phyloP scores from a whole-genome alignment of 495 filamentous ascomycete species.

The Trichoderma asperelloides region DNA sequence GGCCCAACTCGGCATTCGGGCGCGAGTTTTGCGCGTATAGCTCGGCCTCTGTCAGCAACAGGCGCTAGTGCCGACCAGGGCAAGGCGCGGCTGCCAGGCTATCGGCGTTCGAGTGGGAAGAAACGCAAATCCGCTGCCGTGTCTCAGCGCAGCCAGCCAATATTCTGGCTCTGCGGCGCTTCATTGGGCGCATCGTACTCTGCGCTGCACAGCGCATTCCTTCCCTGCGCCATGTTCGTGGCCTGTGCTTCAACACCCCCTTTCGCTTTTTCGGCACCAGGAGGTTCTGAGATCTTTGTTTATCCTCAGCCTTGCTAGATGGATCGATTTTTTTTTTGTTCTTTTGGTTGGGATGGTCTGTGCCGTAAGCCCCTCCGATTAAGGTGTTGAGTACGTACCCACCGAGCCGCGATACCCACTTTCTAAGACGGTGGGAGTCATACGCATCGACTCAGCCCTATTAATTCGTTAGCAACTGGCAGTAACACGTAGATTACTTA shows the following conservation, averaged over 20 bases:
- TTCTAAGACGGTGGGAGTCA: not conserved
- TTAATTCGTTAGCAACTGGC: not conserved
- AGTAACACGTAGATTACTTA: too few species aligned
- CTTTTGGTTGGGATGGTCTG: not conserved
- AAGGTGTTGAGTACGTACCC: not conserved
- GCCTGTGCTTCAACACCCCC: too few species aligned
- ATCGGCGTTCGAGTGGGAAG: too few species aligned
- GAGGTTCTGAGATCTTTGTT: not conserved
- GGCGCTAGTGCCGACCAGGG: not conserved
- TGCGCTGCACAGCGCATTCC: too few species aligned
- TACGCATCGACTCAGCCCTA: not conserved
- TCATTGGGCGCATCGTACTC: too few species aligned
- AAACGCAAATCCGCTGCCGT: too few species aligned
- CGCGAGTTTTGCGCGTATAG: not conserved
- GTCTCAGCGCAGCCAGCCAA: too few species aligned
- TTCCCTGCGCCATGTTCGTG: too few species aligned
- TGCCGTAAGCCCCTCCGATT: not conserved
- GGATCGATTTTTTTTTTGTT: not conserved
- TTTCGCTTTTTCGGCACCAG: too few species aligned
- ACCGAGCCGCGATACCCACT: not conserved
- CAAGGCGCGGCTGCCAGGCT: too few species aligned
- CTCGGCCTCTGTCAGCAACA: not conserved
- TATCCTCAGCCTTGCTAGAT: not conserved
- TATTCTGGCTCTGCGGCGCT: too few species aligned
- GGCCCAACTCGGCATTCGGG: slow-evolving; percentile 2